Percentiles rank a stretch among this genome's conserved stretches.
Conservation (phyloP, 257 asterid species). For the Capsicum pubescens region DNA sequence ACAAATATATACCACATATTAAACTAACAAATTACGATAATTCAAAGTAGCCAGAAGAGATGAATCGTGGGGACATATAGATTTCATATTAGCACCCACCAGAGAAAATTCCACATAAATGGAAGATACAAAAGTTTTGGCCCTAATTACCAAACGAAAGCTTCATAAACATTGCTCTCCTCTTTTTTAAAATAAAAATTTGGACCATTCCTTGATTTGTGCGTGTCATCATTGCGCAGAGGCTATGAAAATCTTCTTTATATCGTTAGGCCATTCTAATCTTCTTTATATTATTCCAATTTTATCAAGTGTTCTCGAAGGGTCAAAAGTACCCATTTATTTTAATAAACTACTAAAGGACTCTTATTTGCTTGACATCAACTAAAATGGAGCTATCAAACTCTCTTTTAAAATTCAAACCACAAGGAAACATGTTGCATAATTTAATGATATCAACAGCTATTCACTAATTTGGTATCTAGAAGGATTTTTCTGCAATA, state of each 20-base stretch:
- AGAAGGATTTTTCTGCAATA: slow-evolving; percentile 52
- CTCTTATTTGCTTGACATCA: neutral
- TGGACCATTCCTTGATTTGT: too few species aligned
- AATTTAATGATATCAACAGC: neutral
- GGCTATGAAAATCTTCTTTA: too few species aligned
- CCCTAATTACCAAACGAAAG: neutral
- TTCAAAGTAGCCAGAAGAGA: neutral
- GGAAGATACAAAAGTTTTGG: neutral
- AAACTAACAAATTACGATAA: neutral
- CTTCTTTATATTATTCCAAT: too few species aligned
- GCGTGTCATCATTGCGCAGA: too few species aligned
- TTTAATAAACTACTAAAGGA: neutral
- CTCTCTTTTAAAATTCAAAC: neutral
- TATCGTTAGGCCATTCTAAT: too few species aligned
- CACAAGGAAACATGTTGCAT: neutral
- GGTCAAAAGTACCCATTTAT: neutral
- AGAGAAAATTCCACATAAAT: neutral
- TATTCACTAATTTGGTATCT: slow-evolving; percentile 54
- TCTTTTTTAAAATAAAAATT: too few species aligned
- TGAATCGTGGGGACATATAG: neutral
- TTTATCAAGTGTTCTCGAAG: too few species aligned
- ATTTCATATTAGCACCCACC: neutral
- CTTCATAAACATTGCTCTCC: neutral
- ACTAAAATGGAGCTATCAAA: neutral
- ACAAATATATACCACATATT: too few species aligned